Evolutionary conservation across 345 rosid species (phyloP).

Genomic region (Eucalyptus polyanthemos): DNA sequence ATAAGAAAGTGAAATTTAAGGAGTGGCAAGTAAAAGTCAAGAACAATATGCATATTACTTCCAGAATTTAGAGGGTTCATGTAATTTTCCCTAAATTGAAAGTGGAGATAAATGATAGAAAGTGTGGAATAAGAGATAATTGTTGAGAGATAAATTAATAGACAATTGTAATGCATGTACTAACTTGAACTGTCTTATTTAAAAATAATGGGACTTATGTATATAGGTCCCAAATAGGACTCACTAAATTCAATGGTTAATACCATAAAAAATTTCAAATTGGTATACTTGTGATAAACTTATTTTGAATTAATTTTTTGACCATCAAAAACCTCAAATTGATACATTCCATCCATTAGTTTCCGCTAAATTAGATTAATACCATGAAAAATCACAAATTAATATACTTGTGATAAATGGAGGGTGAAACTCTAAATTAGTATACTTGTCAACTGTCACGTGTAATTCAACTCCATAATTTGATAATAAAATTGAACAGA

Average conservation of each 20-base stretch:
- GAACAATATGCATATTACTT: neutral
- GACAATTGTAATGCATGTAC: neutral
- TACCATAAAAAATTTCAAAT: too few species aligned
- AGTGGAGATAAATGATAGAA: neutral
- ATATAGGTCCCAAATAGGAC: neutral
- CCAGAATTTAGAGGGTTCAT: neutral
- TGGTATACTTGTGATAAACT: too few species aligned
- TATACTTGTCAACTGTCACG: too few species aligned
- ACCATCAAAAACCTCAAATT: too few species aligned
- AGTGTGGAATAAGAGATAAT: neutral
- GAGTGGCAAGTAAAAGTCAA: neutral
- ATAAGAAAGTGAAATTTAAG: neutral
- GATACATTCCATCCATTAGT: too few species aligned
- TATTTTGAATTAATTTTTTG: too few species aligned
- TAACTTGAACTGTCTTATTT: neutral
- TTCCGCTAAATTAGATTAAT: too few species aligned
- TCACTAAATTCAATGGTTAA: too few species aligned
- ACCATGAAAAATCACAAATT: too few species aligned
- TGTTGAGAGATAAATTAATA: neutral
- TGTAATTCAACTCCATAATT: too few species aligned
- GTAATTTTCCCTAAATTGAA: neutral
- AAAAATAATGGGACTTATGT: neutral
- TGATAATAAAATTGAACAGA: too few species aligned
- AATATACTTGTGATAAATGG: too few species aligned
- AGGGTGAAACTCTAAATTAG: rapidly evolving